Conservation (phyloP, 2,329 filamentous ascomycete genomes). For the Whalleya microplaca region DNA sequence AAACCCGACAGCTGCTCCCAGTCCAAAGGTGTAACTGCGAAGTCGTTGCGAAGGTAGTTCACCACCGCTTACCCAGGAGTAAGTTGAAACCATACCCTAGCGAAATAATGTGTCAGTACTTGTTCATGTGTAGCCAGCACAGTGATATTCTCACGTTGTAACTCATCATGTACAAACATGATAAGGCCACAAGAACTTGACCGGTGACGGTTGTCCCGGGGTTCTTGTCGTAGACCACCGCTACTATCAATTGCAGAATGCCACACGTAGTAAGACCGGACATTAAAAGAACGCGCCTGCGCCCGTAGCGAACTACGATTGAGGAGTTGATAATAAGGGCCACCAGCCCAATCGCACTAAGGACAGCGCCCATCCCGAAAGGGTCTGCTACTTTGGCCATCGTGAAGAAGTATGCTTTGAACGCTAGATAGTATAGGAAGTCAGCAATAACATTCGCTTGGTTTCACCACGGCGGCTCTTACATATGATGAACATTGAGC, state of each 20-base stretch:
- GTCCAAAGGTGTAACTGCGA: constrained; percentile 55
- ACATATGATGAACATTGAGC: constrained; percentile 51
- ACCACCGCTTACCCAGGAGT: constrained; percentile 56
- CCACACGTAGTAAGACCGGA: constrained; percentile 51
- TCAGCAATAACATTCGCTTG: neutral
- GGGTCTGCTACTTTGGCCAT: constrained; percentile 54
- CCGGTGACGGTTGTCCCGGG: constrained; percentile 37
- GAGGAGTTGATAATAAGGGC: constrained; percentile 53
- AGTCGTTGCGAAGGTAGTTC: constrained; percentile 57
- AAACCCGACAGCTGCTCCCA: constrained; percentile 52
- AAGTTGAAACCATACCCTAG: constrained; percentile 51
- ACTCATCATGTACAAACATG: constrained; percentile 50
- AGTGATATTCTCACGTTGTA: constrained; percentile 47
- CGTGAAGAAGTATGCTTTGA: constrained; percentile 57
- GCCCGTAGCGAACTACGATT: constrained; percentile 52
- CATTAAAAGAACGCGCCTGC: constrained; percentile 53
- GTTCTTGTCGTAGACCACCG: constrained; percentile 48
- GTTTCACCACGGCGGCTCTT: neutral
- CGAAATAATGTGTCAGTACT: neutral
- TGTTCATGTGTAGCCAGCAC: neutral
- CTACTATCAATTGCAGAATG: constrained; percentile 54
- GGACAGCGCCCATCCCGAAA: constrained; percentile 56
- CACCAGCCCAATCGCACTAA: constrained; percentile 51
- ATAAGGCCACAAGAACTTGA: constrained; percentile 51
- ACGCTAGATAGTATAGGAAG: constrained; percentile 41